phyloP scores from a whole-genome alignment of 331 rosid species.

The Quercus lobata region DNA sequence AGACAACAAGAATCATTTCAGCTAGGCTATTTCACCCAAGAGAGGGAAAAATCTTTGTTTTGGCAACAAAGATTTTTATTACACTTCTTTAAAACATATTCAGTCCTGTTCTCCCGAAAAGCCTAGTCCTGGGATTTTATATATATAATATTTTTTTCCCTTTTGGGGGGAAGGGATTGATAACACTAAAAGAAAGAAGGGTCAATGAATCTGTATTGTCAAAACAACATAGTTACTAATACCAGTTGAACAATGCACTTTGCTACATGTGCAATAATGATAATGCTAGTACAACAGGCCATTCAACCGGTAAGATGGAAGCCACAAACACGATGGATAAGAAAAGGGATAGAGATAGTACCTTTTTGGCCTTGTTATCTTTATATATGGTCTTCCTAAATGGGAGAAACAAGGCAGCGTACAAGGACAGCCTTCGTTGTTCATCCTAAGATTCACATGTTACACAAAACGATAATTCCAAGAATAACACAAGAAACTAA shows the following conservation, averaged over 20 bases:
- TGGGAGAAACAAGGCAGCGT: slow-evolving; percentile 74
- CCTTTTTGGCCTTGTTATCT: slow-evolving; percentile 72
- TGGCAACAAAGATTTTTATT: background rate
- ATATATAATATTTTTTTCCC: too few relatives aligned
- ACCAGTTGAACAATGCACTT: background rate
- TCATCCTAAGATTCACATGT: slow-evolving; percentile 54
- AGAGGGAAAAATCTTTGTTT: background rate
- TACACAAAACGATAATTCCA: slow-evolving; percentile 5
- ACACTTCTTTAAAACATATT: background rate
- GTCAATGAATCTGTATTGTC: background rate
- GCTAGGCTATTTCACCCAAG: background rate
- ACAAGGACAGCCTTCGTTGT: slow-evolving; percentile 64
- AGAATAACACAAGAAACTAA: background rate
- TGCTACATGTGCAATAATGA: background rate
- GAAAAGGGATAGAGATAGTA: slow-evolving; percentile 18
- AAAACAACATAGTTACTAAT: background rate
- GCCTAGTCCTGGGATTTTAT: background rate
- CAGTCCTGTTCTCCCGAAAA: background rate
- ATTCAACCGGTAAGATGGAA: slow-evolving; percentile 8
- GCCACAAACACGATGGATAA: background rate
- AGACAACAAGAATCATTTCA: background rate
- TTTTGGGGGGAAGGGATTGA: background rate
- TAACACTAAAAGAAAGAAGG: background rate
- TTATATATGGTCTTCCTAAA: slow-evolving; percentile 53
- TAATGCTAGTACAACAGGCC: slow-evolving; percentile 2